These are phyloP conservation scores for Thermothelomyces thermophilus DNA, from an alignment of 2,329 filamentous ascomycete genomes.

Conservation along the genomic window DNA sequence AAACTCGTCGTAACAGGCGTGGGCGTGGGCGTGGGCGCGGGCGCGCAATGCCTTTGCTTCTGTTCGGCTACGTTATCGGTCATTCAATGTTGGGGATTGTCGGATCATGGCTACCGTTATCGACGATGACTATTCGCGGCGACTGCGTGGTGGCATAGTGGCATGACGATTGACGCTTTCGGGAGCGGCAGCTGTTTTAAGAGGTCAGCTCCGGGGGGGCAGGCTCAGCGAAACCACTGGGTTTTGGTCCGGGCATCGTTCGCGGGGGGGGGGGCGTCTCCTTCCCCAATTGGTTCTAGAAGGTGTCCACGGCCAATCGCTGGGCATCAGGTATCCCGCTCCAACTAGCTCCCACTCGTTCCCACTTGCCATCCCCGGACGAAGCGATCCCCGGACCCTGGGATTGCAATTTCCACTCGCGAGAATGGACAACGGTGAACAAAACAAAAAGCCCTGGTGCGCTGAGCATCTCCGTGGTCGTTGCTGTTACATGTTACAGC, in stretches of 20 bases:
- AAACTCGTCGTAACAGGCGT: not conserved
- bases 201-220: constrained; percentile 11
- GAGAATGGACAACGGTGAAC: not conserved
- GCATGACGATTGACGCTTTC: constrained; percentile 20
- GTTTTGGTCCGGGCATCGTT: not conserved
- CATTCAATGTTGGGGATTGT: constrained; percentile 1
- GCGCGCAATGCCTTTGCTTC: constrained; percentile 5
- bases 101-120: not conserved
- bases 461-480: too few relatives aligned
- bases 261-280: constrained; percentile 12
- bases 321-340: constrained; percentile 8
- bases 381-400: constrained; percentile 12
- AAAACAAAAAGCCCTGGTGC: not conserved
- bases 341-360: constrained; percentile 6
- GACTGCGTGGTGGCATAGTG: constrained; percentile 5
- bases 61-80: not conserved
- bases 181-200: constrained; percentile 24
- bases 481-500: too few relatives aligned
- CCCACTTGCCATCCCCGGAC: constrained; percentile 11
- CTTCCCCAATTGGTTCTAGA: constrained; percentile 25
- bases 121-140: not conserved
- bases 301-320: constrained; percentile 19
- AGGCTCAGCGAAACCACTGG: not conserved
- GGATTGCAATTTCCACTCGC: constrained; percentile 18
- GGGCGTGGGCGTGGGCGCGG: not conserved